A percentile compares a stretch with the other conserved stretches of the same genome.
Evolutionary conservation across 2,329 filamentous ascomycete genomes (phyloP).

Genomic region (Gremmenia infestans): DNA sequence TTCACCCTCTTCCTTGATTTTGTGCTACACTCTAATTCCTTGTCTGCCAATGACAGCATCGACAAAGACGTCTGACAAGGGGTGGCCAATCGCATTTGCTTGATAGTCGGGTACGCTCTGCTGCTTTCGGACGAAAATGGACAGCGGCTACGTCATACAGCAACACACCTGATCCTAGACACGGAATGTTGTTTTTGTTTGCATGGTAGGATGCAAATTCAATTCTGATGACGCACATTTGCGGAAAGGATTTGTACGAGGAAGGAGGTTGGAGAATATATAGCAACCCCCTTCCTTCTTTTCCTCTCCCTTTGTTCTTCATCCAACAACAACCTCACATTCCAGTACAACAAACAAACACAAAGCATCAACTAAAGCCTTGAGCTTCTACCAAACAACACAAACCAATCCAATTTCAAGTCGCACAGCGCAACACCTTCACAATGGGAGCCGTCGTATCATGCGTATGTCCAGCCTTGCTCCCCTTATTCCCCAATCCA

Average conservation of each 20-base stretch:
- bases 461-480: constrained; percentile 26
- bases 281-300: not conserved
- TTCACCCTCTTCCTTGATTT: too few species aligned
- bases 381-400: constrained; percentile 10
- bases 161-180: too few species aligned
- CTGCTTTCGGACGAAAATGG: too few species aligned
- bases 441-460: constrained; percentile 35
- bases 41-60: too few species aligned
- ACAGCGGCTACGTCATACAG: too few species aligned
- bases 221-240: not conserved
- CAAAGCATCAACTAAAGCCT: constrained; percentile 7
- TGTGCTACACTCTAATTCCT: too few species aligned
- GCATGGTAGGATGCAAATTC: too few species aligned
- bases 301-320: not conserved
- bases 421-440: constrained; percentile 16
- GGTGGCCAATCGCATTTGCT: too few species aligned
- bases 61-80: too few species aligned
- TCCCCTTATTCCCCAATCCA: not conserved
- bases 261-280: not conserved
- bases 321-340: not conserved
- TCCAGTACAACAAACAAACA: not conserved
- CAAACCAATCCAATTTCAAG: constrained; percentile 9
- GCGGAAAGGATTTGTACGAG: not conserved
- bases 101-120: too few species aligned
- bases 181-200: too few species aligned